Percentiles rank a stretch among this genome's conserved stretches.
Conservation (phyloP, 73 alveolate genomes). For the Uronychia setigera region DNA sequence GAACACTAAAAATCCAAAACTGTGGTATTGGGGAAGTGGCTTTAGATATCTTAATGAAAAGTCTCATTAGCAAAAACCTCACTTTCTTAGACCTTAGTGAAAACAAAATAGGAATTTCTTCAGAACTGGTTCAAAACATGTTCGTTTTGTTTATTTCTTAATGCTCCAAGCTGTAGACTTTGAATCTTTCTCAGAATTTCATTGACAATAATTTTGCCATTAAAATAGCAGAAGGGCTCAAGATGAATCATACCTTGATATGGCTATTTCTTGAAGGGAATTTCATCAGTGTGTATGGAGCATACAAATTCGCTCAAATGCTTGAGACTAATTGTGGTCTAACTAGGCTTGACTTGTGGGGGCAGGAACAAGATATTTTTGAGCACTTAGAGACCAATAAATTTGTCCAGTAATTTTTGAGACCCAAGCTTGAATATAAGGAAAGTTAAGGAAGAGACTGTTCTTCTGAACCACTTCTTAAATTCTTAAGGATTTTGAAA, state of each 20-base stretch:
- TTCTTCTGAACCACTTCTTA: neutral
- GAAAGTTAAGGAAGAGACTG: neutral
- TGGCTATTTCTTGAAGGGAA: neutral
- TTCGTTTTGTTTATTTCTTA: neutral
- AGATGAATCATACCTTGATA: neutral
- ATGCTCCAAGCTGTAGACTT: neutral
- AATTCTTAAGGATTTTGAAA: neutral
- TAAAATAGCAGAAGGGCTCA: neutral
- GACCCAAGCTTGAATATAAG: neutral
- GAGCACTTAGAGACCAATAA: neutral
- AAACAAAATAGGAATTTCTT: neutral
- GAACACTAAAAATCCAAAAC: neutral
- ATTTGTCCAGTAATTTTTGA: neutral
- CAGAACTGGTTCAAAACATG: neutral
- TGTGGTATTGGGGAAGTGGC: neutral
- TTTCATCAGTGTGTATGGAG: neutral
- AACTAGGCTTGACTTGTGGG: neutral
- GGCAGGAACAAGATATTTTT: neutral
- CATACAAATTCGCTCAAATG: neutral
- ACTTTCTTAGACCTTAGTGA: neutral
- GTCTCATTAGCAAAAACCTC: neutral
- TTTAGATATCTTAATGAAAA: neutral
- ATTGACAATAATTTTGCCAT: neutral
- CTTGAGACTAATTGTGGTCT: neutral
- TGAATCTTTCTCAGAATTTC: neutral